phyloP scores from a whole-genome alignment of 345 rosid genomes.

The Gossypium bickii region DNA sequence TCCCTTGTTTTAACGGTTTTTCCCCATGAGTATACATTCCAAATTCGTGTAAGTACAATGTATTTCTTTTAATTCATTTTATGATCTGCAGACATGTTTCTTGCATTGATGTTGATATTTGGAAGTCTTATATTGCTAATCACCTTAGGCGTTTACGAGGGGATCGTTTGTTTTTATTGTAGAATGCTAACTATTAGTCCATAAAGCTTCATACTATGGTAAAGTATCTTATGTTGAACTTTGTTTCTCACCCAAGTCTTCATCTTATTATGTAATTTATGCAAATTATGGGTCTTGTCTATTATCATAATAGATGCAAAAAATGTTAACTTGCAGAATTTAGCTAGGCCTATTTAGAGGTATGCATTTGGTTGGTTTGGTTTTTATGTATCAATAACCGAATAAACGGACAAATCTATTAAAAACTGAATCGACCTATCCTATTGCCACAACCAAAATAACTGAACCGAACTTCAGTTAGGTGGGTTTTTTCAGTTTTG shows the following conservation, averaged over 20 bases:
- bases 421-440: no score
- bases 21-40: constrained; percentile 77
- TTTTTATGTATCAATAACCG: no score
- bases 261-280: neutral
- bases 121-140: neutral
- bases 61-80: neutral
- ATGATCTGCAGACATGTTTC: neutral
- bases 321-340: neutral
- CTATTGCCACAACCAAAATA: no score
- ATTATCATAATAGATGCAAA: neutral
- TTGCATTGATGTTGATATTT: neutral
- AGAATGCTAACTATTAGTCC: neutral
- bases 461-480: no score
- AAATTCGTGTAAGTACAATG: constrained; percentile 47
- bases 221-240: neutral
- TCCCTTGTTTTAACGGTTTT: constrained; percentile 49
- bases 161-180: neutral
- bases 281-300: neutral
- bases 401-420: no score
- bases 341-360: neutral
- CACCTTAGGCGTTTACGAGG: neutral
- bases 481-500: no score
- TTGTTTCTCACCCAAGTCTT: neutral
- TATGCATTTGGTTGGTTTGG: no score
- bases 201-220: neutral